phyloP scores from a whole-genome alignment of 441 rosid genomes.

The Erodium moschatum region DNA sequence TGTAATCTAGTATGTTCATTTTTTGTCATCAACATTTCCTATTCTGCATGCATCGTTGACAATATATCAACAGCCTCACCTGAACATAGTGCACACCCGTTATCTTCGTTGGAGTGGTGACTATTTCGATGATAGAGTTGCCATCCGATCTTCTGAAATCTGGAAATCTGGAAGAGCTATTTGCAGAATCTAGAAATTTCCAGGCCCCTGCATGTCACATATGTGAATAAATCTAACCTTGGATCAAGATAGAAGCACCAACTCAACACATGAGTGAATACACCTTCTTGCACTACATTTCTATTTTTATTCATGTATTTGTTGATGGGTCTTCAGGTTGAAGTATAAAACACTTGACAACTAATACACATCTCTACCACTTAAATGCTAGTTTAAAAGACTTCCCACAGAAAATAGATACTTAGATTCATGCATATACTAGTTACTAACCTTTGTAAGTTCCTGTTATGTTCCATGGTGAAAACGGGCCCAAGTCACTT shows the following conservation, averaged over 20 bases:
- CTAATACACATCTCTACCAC: too few relatives aligned
- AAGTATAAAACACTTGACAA: too few relatives aligned
- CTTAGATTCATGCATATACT: slow-evolving; percentile 11
- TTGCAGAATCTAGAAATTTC: slow-evolving; percentile 70
- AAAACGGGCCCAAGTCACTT: slow-evolving; percentile 55
- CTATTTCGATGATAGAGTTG: slow-evolving; percentile 69
- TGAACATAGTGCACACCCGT: slow-evolving; percentile 92
- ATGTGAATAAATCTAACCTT: neutral
- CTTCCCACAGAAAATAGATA: neutral
- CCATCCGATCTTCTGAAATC: slow-evolving; percentile 70
- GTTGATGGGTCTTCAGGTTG: too few relatives aligned
- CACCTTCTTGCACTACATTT: too few relatives aligned
- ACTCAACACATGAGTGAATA: neutral
- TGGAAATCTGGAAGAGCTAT: slow-evolving; percentile 74
- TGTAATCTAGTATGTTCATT: neutral
- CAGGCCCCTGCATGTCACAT: slow-evolving; percentile 50
- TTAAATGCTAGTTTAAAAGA: neutral
- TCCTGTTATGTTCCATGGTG: slow-evolving; percentile 94
- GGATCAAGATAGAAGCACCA: neutral
- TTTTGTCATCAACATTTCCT: slow-evolving; percentile 6
- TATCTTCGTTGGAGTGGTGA: slow-evolving; percentile 78
- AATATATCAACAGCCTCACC: slow-evolving; percentile 34
- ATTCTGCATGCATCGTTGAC: neutral
- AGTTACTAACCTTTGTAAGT: slow-evolving; percentile 78
- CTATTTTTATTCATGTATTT: too few relatives aligned